Conservation (phyloP, 2,329 filamentous ascomycete species). For the Alternaria triticina region DNA sequence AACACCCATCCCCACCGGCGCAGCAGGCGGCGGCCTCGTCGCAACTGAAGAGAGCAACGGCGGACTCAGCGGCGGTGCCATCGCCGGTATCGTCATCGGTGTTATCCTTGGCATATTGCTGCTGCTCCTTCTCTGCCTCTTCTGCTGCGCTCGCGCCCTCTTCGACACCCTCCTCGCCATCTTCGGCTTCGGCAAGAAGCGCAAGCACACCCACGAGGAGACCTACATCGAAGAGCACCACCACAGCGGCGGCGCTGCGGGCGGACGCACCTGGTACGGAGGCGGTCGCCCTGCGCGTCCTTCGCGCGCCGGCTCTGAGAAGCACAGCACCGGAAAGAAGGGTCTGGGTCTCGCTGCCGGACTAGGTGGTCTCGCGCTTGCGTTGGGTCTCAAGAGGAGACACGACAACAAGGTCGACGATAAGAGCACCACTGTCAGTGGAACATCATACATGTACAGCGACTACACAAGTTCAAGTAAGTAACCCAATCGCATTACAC, state of each 20-base stretch:
- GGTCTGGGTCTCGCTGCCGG: slow-evolving; percentile 50
- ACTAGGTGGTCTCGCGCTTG: slow-evolving; percentile 53
- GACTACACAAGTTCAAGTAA: slow-evolving; percentile 58
- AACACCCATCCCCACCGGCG: slow-evolving; percentile 61
- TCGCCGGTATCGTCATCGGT: slow-evolving; percentile 82
- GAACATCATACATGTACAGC: slow-evolving; percentile 50
- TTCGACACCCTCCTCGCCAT: slow-evolving; percentile 66
- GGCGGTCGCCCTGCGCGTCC: slow-evolving; percentile 43
- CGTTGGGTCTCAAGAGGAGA: slow-evolving; percentile 54
- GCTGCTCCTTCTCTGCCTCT: slow-evolving; percentile 75
- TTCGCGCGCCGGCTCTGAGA: slow-evolving; percentile 40
- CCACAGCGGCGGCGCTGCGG: slow-evolving; percentile 64
- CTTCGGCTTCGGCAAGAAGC: slow-evolving; percentile 64
- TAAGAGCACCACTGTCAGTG: slow-evolving; percentile 51
- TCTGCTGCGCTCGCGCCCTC: slow-evolving; percentile 64
- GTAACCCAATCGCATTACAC: slow-evolving; percentile 28
- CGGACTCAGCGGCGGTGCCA: slow-evolving; percentile 71
- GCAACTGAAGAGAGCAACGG: slow-evolving; percentile 34
- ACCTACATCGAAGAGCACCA: slow-evolving; percentile 70
- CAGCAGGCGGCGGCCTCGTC: slow-evolving; percentile 49
- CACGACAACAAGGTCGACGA: slow-evolving; percentile 50
- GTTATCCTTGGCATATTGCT: slow-evolving; percentile 70
- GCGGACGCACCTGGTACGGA: slow-evolving; percentile 60
- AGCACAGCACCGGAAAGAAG: slow-evolving; percentile 44
- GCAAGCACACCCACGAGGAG: slow-evolving; percentile 58